A percentile compares a stretch with the other conserved stretches of the same genome.
These are phyloP conservation scores for Croton setiger DNA, from an alignment of 441 rosid genomes.

Conservation along the genomic window DNA sequence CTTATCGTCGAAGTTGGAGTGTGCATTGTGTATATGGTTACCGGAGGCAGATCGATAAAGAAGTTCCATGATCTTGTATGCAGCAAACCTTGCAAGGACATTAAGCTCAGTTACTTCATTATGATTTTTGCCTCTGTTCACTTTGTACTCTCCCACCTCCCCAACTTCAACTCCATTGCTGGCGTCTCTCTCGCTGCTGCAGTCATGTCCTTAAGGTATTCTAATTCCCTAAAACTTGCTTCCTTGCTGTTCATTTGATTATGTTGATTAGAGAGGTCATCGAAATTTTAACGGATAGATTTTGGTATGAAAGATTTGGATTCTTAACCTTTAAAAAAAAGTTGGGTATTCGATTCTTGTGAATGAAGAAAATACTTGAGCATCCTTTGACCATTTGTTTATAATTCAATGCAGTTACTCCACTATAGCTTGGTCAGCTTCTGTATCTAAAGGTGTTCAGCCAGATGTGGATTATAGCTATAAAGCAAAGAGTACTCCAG, in stretches of 20 bases:
- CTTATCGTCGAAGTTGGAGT: constrained; percentile 56
- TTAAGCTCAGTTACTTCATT: constrained; percentile 55
- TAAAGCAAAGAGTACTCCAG: constrained; percentile 34
- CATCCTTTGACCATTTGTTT: background rate
- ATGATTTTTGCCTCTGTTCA: constrained; percentile 82
- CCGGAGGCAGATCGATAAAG: constrained; percentile 64
- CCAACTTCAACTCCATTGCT: constrained; percentile 81
- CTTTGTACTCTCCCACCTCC: constrained; percentile 70
- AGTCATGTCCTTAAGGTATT: constrained; percentile 73
- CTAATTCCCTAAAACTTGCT: background rate
- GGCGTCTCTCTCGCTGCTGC: constrained; percentile 87
- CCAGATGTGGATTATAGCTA: constrained; percentile 53
- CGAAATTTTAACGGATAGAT: too few species aligned
- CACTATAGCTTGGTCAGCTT: constrained; percentile 76
- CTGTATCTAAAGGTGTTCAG: constrained; percentile 55
- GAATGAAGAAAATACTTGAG: background rate
- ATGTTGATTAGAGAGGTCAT: background rate
- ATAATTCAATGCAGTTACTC: constrained; percentile 49
- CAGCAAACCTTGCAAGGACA: constrained; percentile 22
- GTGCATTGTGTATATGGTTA: constrained; percentile 74
- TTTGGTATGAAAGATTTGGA: too few species aligned
- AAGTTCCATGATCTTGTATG: constrained; percentile 50
- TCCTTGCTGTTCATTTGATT: background rate
- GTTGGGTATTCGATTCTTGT: too few species aligned
- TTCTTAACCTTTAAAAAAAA: too few species aligned